phyloP scores from a whole-genome alignment of 768 basidiomycete genomes.

The Infundibulicybe gibba region DNA sequence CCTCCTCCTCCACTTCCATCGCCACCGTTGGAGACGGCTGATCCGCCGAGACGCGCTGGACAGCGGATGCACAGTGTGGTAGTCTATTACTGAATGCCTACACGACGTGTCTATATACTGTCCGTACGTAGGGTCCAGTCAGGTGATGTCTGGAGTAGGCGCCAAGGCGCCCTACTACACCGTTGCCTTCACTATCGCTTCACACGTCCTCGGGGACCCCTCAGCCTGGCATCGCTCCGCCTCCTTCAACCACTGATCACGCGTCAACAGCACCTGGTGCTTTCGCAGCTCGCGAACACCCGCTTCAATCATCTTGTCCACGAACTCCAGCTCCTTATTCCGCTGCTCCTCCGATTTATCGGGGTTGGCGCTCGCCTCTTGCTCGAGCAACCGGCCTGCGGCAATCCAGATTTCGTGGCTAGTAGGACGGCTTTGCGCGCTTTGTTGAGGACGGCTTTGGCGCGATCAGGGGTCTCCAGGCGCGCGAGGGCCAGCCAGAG shows the following conservation, averaged over 20 bases:
- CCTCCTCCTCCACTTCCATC: conserved; percentile 95
- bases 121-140: no score
- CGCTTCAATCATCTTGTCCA: conserved; percentile 87
- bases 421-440: conserved; percentile 94
- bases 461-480: conserved; percentile 87
- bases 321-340: conserved; percentile 62
- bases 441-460: conserved; percentile 92
- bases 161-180: no score
- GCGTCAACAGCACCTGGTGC: conserved; percentile 80
- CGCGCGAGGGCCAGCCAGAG: conserved; percentile 99
- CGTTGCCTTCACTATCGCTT: conserved; percentile 96
- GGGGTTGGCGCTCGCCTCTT: conserved; percentile 50
- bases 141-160: no score
- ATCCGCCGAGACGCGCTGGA: no score
- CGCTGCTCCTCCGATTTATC: conserved; percentile 47
- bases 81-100: no score
- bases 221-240: conserved; percentile 90
- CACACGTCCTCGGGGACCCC: conserved; percentile 81
- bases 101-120: no score
- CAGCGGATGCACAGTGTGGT: no score
- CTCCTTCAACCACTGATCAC: conserved; percentile 97
- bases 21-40: no score
- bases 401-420: conserved; percentile 99
- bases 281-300: conserved; percentile 76
- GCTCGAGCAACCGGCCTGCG: conserved; percentile 88